Conservation (phyloP, 78 protist species). For the Dictyostelium discoideum region DNA sequence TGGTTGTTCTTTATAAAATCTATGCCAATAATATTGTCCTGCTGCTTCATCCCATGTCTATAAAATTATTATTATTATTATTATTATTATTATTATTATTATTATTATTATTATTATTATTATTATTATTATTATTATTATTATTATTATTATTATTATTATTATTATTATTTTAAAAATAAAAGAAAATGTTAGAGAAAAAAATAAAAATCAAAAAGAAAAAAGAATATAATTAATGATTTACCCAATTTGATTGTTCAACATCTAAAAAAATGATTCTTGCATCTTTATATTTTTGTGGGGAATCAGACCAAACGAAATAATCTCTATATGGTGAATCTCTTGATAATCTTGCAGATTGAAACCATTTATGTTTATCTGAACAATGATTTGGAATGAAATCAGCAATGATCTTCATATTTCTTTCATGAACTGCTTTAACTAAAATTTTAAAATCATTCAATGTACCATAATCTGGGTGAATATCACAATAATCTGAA, state of each 20-base stretch:
- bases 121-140: too few relatives aligned
- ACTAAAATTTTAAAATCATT: conserved; percentile 84
- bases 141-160: too few relatives aligned
- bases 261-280: conserved; percentile 88
- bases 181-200: too few relatives aligned
- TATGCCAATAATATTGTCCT: conserved; percentile 90
- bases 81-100: too few relatives aligned
- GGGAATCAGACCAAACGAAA: conserved; percentile 85
- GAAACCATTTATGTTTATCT: conserved; percentile 89
- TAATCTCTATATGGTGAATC: conserved; percentile 83
- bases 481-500: conserved; percentile 87
- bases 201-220: background rate
- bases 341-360: conserved; percentile 73
- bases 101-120: too few relatives aligned
- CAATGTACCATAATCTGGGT: conserved; percentile 88
- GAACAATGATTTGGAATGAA: conserved; percentile 91
- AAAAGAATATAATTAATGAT: too few relatives aligned
- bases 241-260: conserved; percentile 87
- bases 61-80: background rate
- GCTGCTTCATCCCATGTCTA: conserved; percentile 85
- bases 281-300: conserved; percentile 66
- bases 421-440: conserved; percentile 83
- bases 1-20: conserved; percentile 89
- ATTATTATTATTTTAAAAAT: too few relatives aligned
- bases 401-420: conserved; percentile 85